Conservation (phyloP, 116 monocot species). For the Cymodocea nodosa region DNA sequence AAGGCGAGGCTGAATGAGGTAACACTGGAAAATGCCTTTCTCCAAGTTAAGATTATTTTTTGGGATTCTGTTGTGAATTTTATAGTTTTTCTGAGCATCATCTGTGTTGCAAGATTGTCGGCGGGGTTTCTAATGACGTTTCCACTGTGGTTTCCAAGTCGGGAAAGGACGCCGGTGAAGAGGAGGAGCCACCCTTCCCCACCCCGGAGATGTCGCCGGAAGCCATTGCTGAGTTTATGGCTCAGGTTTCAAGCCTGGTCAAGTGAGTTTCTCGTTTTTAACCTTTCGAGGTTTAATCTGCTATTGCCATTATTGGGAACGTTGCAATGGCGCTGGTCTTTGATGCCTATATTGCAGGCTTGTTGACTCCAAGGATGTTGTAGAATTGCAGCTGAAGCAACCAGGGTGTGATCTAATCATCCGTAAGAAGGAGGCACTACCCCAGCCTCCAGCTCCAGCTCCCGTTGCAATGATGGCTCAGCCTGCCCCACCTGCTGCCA, state of each 20-base stretch:
- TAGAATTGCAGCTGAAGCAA: conserved; percentile 54
- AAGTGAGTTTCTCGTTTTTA: conserved; percentile 14
- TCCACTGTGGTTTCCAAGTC: background rate
- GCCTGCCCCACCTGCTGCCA: conserved; percentile 1
- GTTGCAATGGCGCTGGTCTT: background rate
- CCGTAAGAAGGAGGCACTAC: conserved; percentile 45
- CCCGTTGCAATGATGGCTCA: conserved; percentile 35
- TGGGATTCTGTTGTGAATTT: background rate
- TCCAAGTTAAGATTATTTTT: background rate
- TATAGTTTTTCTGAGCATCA: background rate
- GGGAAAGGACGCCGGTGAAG: conserved; percentile 3
- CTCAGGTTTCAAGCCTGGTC: conserved; percentile 35
- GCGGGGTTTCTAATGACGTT: conserved; percentile 11
- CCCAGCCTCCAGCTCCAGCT: conserved; percentile 21
- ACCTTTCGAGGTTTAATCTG: background rate
- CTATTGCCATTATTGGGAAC: background rate
- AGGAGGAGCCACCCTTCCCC: background rate
- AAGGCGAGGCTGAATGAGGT: conserved; percentile 30
- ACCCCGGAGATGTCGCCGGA: conserved; percentile 18
- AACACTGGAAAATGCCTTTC: conserved; percentile 5
- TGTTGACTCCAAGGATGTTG: conserved; percentile 53
- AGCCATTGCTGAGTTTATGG: conserved; percentile 36
- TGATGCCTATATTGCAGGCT: conserved; percentile 19
- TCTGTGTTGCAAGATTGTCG: conserved; percentile 22
- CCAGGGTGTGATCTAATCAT: conserved; percentile 40